phyloP scores from a whole-genome alignment of 495 filamentous ascomycete genomes.

The Penicillium alfredii region DNA sequence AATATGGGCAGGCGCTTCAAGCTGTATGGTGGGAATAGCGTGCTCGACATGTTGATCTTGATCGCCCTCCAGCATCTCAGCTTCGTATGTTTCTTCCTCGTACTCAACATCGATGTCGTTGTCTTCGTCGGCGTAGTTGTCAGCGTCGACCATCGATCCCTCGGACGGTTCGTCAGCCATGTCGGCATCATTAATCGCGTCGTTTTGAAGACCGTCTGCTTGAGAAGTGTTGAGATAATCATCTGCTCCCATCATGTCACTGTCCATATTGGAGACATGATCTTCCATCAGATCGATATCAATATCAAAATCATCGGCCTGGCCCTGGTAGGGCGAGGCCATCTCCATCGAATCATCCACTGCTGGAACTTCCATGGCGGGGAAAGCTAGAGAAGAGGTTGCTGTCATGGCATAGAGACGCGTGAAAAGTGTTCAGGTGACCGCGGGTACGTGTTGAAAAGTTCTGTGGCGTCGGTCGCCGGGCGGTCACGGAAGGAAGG shows the following conservation, averaged over 20 bases:
- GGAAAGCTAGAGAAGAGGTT: constrained; percentile 25
- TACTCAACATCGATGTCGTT: constrained; percentile 34
- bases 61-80: constrained; percentile 43
- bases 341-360: constrained; percentile 51
- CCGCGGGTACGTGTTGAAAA: constrained; percentile 15
- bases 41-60: constrained; percentile 31
- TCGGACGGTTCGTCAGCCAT: constrained; percentile 46
- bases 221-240: constrained; percentile 31
- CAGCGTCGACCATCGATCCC: constrained; percentile 36
- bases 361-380: constrained; percentile 38
- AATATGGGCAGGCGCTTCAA: constrained; percentile 11
- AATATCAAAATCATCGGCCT: constrained; percentile 67
- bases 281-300: constrained; percentile 63
- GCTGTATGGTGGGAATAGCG: constrained; percentile 24
- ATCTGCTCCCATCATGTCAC: constrained; percentile 58
- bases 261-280: constrained; percentile 46
- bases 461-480: no score
- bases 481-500: no score
- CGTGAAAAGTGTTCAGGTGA: constrained; percentile 8
- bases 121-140: constrained; percentile 25
- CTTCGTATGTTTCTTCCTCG: constrained; percentile 31
- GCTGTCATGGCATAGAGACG: constrained; percentile 36
- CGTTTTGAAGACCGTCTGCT: constrained; percentile 28
- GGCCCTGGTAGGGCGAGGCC: constrained; percentile 41
- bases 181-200: constrained; percentile 38